Conservation (phyloP, 208 protist genomes). For the Leishmania gerbilli region DNA sequence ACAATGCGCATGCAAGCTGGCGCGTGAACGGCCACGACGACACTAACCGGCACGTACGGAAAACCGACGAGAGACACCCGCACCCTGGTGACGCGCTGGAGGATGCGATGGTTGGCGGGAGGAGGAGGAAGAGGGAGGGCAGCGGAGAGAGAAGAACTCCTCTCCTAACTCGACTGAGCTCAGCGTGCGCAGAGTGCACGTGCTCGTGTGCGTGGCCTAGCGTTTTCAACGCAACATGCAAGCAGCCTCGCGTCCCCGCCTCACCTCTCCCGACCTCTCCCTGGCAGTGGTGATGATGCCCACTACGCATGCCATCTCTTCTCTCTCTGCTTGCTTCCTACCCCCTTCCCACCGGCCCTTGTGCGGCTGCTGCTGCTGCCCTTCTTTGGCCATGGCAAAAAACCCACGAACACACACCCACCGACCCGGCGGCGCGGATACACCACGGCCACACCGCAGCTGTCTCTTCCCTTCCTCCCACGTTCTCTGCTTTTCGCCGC, state of each 20-base stretch:
- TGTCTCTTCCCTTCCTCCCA: not conserved
- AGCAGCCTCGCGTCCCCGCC: not conserved
- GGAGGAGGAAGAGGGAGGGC: not conserved
- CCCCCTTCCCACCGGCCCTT: not conserved
- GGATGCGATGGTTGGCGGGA: not conserved
- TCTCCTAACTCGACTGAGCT: constrained; percentile 2
- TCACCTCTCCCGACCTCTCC: not conserved
- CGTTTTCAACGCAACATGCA: no score
- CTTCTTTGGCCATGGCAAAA: not conserved
- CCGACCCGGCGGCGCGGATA: not conserved
- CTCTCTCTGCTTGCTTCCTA: not conserved
- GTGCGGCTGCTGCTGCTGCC: not conserved
- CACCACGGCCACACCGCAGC: not conserved
- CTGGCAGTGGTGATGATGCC: not conserved
- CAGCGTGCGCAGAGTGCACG: not conserved
- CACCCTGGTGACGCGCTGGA: not conserved
- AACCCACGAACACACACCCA: not conserved
- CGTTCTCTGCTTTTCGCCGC: not conserved
- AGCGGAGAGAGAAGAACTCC: not conserved
- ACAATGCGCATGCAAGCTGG: not conserved
- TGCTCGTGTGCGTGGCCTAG: not conserved
- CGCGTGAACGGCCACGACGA: no score
- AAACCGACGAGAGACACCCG: not conserved
- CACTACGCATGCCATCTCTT: not conserved
- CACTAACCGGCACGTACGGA: not conserved